These are phyloP conservation scores for Dryas alaskensis DNA, from an alignment of 306 rosid species.

Conservation along the genomic window DNA sequence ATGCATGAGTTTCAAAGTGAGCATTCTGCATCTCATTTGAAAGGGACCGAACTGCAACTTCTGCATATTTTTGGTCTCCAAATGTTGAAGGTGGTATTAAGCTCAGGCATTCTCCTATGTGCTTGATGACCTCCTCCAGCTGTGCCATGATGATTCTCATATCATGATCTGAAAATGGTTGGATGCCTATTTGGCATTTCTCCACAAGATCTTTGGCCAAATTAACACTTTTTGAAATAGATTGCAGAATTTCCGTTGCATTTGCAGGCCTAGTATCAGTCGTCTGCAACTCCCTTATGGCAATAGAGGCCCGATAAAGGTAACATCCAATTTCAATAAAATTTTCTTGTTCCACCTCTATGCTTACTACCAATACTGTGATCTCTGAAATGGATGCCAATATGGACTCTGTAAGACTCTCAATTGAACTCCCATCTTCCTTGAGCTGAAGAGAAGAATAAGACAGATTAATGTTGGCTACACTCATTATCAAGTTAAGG, in stretches of 20 bases:
- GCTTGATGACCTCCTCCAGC: conserved; percentile 34
- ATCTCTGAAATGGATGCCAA: conserved; percentile 40
- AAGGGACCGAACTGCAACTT: conserved; percentile 32
- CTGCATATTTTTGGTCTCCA: conserved; percentile 36
- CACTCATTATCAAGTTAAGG: not conserved
- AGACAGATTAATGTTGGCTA: not conserved
- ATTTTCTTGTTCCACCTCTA: conserved; percentile 24
- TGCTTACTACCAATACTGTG: conserved; percentile 20
- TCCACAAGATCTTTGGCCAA: conserved; percentile 35
- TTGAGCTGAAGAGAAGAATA: conserved; percentile 22
- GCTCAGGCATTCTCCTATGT: conserved; percentile 37
- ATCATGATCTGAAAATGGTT: conserved; percentile 15
- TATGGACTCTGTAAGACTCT: conserved; percentile 27
- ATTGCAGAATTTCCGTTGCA: conserved; percentile 31
- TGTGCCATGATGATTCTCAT: conserved; percentile 16
- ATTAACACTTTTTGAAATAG: conserved; percentile 31
- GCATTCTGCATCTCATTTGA: conserved; percentile 41
- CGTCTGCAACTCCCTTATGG: conserved; percentile 33
- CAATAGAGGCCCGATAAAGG: conserved; percentile 41
- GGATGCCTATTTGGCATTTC: conserved; percentile 27
- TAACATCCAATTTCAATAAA: conserved; percentile 41
- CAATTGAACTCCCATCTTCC: conserved; percentile 20
- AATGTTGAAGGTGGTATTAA: conserved; percentile 34
- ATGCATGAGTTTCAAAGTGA: conserved; percentile 10
- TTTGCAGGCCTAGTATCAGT: conserved; percentile 27